These are phyloP conservation scores for Thymus quinquecostatus DNA, from an alignment of 257 asterid species.

Conservation along the genomic window DNA sequence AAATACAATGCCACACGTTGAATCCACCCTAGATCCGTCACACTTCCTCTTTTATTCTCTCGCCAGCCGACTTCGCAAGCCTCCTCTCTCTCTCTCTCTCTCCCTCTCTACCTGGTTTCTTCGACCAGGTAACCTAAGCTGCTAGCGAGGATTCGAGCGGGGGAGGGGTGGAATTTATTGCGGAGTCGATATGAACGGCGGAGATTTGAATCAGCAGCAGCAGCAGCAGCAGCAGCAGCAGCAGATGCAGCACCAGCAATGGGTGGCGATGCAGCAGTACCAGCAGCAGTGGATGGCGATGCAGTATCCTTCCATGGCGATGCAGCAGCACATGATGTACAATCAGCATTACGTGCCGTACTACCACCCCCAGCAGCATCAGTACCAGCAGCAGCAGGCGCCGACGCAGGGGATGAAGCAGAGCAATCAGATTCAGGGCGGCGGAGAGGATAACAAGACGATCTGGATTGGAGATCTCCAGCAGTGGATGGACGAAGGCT, in stretches of 20 bases:
- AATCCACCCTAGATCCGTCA: constrained; percentile 77
- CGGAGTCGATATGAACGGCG: constrained; percentile 62
- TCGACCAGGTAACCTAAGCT: constrained; percentile 50
- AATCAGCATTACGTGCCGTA: constrained; percentile 83
- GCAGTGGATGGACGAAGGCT: constrained; percentile 95
- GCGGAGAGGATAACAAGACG: constrained; percentile 83
- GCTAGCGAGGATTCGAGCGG: constrained; percentile 31
- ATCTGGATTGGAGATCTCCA: constrained; percentile 99
- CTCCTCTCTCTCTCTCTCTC: constrained; percentile 35
- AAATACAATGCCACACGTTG: constrained; percentile 47
- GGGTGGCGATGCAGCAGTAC: constrained; percentile 97
- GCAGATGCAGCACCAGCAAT: constrained; percentile 78
- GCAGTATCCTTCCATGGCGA: constrained; percentile 88
- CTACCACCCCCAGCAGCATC: constrained; percentile 72
- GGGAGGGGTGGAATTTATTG: constrained; percentile 28
- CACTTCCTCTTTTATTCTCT: constrained; percentile 36
- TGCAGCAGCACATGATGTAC: constrained; percentile 89
- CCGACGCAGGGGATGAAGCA: constrained; percentile 49
- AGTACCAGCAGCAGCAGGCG: constrained; percentile 48
- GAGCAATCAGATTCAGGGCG: constrained; percentile 62
- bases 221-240: constrained; percentile 57
- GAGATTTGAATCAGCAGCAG: constrained; percentile 73
- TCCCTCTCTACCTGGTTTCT: constrained; percentile 38
- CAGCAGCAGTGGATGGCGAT: constrained; percentile 97
- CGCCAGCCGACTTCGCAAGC: constrained; percentile 45